phyloP scores from a whole-genome alignment of 148 eudicot genomes.

The Camellia japonica region DNA sequence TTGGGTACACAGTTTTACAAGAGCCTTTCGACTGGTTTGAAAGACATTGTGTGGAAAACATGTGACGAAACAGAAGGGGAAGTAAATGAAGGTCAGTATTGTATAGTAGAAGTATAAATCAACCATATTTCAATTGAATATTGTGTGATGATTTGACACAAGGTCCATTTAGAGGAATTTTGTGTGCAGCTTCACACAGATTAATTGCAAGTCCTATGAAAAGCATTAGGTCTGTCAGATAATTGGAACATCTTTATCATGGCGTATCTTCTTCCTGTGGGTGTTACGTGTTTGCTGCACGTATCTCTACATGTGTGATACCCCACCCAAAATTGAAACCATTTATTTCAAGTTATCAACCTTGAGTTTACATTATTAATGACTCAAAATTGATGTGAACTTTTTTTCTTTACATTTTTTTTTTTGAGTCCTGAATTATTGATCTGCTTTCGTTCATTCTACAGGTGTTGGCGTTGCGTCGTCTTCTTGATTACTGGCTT shows the following conservation, averaged over 20 bases:
- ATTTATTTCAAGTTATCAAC: too few species aligned
- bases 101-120: background rate
- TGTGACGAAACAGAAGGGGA: conserved; percentile 58
- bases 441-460: background rate
- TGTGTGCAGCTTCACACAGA: background rate
- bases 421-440: background rate
- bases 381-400: background rate
- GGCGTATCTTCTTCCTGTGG: background rate
- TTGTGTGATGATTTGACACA: too few species aligned
- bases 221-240: background rate
- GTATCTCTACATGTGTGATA: too few species aligned
- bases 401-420: background rate
- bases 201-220: too few species aligned
- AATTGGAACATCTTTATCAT: background rate
- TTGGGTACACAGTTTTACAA: conserved; percentile 64
- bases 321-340: too few species aligned
- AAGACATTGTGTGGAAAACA: conserved; percentile 73
- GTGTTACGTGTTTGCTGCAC: background rate
- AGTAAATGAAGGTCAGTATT: conserved; percentile 20
- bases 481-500: background rate
- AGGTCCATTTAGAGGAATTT: background rate
- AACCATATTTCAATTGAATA: background rate
- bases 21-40: conserved; percentile 69
- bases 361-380: too few species aligned
- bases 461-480: background rate